Base-by-base conservation (phyloP, 352 stramenopile genomes). In the Globisporangium irregulare region DNA sequence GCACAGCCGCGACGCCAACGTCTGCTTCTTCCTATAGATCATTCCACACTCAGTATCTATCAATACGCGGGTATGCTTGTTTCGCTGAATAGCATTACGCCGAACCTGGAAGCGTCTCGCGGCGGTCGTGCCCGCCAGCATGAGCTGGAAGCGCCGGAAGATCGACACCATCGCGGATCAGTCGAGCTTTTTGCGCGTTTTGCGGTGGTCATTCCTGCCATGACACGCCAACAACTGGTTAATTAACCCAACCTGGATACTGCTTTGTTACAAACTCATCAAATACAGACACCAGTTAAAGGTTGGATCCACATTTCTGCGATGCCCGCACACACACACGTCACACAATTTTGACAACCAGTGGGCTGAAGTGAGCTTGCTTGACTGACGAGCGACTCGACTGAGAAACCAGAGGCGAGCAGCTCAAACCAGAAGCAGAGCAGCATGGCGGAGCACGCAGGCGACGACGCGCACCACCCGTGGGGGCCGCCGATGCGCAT, bases 401-500 rank as follows among this genome's bases (percentile, higher is more conserved):
- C 12, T 46, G 18, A 51, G 43, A 24, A 51, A 51, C 18, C 43
- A 50, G 43, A 50, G 43, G 43, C 43, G 15, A 50, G 1, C 41
- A 50, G 20, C 20, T 8, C 41, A 50, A 22, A n/a, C 3, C 14
- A 58, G 22, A 50, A 22, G 5, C 20, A 51, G 25, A n/a, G 12
- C 14, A 58, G 18, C 3, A 71, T 71, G 59, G 59, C 36, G 41
- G 66, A 67, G 59, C 59, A 63, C 51, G 54, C 63, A 51, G 59
- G 67, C 20, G 59, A 67, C 55, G 70, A 76, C 53, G 69, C 81
- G 41, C 79, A 72, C 67, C 84, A 93, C 70, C 84, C 81, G 70
- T 92, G 83, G 86, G 84, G 84, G 6, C 87, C 86, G 63, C 80
- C 74, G 63, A 91, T 96, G 81, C 87, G 78, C 75, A 87, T 96